Evolutionary conservation across 306 rosid genomes (phyloP).

Genomic region (Pueraria montana): DNA sequence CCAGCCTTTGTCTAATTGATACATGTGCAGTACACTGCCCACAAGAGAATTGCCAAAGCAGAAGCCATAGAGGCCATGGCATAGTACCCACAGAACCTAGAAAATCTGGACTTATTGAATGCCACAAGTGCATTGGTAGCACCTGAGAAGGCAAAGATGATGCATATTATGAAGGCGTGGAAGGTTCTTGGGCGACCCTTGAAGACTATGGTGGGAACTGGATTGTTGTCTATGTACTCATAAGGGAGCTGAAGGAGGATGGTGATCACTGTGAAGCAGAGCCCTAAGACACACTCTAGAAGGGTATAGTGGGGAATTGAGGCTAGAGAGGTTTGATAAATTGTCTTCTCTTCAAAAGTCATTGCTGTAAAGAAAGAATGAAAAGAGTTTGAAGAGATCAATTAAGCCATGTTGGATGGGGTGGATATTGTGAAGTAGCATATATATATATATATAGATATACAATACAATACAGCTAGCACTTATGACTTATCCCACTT

Average conservation of each 20-base stretch:
- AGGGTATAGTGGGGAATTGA: conserved; percentile 32
- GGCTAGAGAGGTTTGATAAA: not conserved
- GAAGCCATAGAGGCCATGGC: conserved; percentile 53
- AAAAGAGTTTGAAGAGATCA: not conserved
- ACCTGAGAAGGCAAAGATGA: conserved; percentile 49
- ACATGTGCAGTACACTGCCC: conserved; percentile 37
- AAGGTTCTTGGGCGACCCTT: conserved; percentile 48
- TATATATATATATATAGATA: not conserved
- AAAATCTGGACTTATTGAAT: not conserved
- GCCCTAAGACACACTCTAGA: conserved; percentile 36
- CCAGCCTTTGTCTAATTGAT: not conserved
- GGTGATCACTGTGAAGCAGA: conserved; percentile 45
- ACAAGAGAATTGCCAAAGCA: conserved; percentile 46
- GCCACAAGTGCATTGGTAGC: conserved; percentile 49
- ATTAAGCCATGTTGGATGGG: not conserved
- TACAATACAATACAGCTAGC: not conserved
- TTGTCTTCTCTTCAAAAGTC: conserved; percentile 26
- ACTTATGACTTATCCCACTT: not conserved
- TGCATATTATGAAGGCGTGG: conserved; percentile 52
- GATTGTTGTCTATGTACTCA: conserved; percentile 45
- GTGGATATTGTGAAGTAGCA: not conserved
- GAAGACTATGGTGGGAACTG: conserved; percentile 53
- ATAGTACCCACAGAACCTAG: conserved; percentile 38
- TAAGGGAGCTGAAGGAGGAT: conserved; percentile 46
- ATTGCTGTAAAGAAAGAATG: not conserved